Evolutionary conservation across 441 rosid genomes (phyloP).

Genomic region (Syzygium malaccense): DNA sequence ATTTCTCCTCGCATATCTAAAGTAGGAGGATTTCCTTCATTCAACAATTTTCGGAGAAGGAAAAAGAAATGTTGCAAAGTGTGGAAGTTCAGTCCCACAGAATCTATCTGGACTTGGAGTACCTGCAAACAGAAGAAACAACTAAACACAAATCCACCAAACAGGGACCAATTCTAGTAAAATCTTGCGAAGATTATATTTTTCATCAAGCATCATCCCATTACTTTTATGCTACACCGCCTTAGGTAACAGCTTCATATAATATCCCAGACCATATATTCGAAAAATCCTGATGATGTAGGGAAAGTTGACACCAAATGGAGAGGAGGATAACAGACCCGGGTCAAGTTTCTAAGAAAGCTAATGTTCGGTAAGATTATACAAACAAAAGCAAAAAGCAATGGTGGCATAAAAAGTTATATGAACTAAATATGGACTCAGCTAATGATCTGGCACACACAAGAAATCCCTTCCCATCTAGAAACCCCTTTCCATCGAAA

Average conservation of each 20-base stretch:
- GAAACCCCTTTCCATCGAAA: background rate
- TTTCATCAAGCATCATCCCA: background rate
- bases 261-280: background rate
- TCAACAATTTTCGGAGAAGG: conserved; percentile 66
- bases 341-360: background rate
- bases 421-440: background rate
- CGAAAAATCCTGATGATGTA: background rate
- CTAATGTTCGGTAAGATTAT: background rate
- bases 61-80: conserved; percentile 83
- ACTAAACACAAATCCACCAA: background rate
- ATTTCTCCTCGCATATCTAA: conserved; percentile 27
- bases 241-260: background rate
- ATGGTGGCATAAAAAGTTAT: background rate
- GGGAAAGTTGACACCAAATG: background rate
- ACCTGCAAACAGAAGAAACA: conserved; percentile 14
- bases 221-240: background rate
- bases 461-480: background rate
- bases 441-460: background rate
- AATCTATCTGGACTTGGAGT: conserved; percentile 65
- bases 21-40: conserved; percentile 46
- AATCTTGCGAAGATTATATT: background rate
- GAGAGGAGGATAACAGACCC: background rate
- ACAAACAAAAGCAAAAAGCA: background rate
- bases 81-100: conserved; percentile 63
- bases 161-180: background rate